Conservation (phyloP, 441 rosid genomes). For the Syzygium syzygioides region DNA sequence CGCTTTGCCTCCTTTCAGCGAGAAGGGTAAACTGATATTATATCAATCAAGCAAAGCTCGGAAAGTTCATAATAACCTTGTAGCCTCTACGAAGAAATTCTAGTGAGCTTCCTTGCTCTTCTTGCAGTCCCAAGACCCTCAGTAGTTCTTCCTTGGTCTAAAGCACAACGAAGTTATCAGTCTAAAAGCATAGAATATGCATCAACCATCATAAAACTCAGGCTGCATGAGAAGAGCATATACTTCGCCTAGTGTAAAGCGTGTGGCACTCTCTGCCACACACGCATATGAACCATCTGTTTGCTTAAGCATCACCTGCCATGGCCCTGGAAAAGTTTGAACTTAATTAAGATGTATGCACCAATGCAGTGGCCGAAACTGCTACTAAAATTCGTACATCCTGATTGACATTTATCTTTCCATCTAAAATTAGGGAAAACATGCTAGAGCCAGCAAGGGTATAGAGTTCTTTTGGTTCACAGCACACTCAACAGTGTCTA, state of each 20-base stretch:
- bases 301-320: slow-evolving; percentile 99
- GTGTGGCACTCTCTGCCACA: slow-evolving; percentile 74
- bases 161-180: slow-evolving; percentile 11
- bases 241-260: slow-evolving; percentile 91
- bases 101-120: slow-evolving; percentile 86
- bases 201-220: not conserved
- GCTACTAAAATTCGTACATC: not conserved
- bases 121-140: slow-evolving; percentile 86
- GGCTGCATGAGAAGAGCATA: not conserved
- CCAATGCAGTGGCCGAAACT: not conserved
- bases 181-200: slow-evolving; percentile 5
- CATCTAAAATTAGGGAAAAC: not conserved
- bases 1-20: not conserved
- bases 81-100: slow-evolving; percentile 90
- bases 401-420: not conserved
- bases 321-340: slow-evolving; percentile 57
- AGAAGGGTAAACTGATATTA: not conserved
- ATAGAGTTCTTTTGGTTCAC: not conserved
- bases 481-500: not conserved
- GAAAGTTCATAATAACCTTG: slow-evolving; percentile 39
- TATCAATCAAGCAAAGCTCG: not conserved
- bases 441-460: not conserved
- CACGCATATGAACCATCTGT: slow-evolving; percentile 83
- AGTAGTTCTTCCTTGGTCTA: slow-evolving; percentile 92
- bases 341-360: not conserved